Evolutionary conservation across 371 early-diverging fungal genomes (phyloP).

Genomic region (Mortierella sp.): DNA sequence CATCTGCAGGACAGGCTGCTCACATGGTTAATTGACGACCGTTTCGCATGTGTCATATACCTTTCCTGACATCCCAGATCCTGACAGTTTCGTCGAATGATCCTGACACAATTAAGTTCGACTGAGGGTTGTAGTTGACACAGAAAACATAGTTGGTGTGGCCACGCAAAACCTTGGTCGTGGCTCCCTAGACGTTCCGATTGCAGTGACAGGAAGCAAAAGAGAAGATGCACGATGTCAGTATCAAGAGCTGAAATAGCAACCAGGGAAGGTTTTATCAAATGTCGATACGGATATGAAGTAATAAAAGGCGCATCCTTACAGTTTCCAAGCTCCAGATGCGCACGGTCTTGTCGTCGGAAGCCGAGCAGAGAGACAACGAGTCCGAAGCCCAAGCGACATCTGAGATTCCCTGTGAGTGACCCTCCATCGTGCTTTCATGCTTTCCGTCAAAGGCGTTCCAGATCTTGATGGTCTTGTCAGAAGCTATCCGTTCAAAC

Average conservation of each 20-base stretch:
- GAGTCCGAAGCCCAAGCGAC: slow-evolving; percentile 97
- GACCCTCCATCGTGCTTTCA: slow-evolving; percentile 91
- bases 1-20: slow-evolving; percentile 1
- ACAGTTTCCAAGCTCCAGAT: slow-evolving; percentile 90
- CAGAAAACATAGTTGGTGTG: slow-evolving; percentile 98
- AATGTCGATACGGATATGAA: not conserved
- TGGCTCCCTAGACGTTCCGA: slow-evolving; percentile 65
- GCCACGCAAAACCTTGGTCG: slow-evolving; percentile 87
- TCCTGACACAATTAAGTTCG: slow-evolving; percentile 95
- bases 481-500: slow-evolving; percentile 70
- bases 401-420: slow-evolving; percentile 96
- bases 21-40: not conserved
- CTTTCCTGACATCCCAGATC: slow-evolving; percentile 96
- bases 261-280: not conserved
- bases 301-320: slow-evolving; percentile 17
- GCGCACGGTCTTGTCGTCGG: slow-evolving; percentile 95
- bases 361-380: slow-evolving; percentile 87
- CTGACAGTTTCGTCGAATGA: slow-evolving; percentile 98
- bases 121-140: slow-evolving; percentile 95
- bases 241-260: not conserved
- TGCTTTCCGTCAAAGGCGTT: slow-evolving; percentile 89
- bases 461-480: slow-evolving; percentile 96
- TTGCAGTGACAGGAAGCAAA: not conserved
- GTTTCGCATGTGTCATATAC: slow-evolving; percentile 55
- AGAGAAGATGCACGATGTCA: not conserved